Evolutionary conservation across 345 rosid genomes (phyloP), one percentile per base, ranked within the genome.

Genomic region (Boechera stricta): DNA sequence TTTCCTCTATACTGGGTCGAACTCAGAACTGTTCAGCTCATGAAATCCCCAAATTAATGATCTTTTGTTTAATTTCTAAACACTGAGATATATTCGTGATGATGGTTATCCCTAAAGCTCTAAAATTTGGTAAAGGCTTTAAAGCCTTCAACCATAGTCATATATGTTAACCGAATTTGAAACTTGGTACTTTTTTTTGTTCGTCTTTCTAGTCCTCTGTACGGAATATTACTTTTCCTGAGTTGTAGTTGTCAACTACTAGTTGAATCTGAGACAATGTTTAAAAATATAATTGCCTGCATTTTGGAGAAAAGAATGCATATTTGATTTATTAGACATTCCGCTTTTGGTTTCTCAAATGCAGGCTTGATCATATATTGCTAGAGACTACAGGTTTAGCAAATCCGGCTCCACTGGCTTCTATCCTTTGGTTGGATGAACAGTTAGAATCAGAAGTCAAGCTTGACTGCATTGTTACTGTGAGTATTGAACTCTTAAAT

Each of bases 351-450:
- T 67, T 64, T 64, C 47, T 66, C 68, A 41, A 10, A 28, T 71
- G 73, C 69, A 90, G 96, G 78, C 93, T 92, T 47, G 99, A 95
- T 86, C 98, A 92, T 77, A 95, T 95, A 71, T 80, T 95, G 74
- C 80, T 95, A 52, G 98, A 92, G 88, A 95, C 98, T n/a, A 92
- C 99, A n/a, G 98, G 99, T 71, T 83, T 95, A 70, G 99, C 97
- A 0, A 95, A 95, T 77, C 98, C 98, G 11, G 98, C 94, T 80
- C 98, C 98, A 24, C 73, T 90, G 62, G 98, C 98, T 6, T 90
- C 98, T 63, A 79, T 95, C 45, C 98, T 95, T 77, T 94, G 98
- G 99, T 78, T 92, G 88, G 99, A 90, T 78, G 99, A 92, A 54
- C 98, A 90, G 69, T 85, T 92, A 67, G 99, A 95, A 82, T 88